Percentiles rank a stretch among this genome's conserved stretches.
phyloP scores from a whole-genome alignment of 768 basidiomycete genomes.

The Trametes meyenii region DNA sequence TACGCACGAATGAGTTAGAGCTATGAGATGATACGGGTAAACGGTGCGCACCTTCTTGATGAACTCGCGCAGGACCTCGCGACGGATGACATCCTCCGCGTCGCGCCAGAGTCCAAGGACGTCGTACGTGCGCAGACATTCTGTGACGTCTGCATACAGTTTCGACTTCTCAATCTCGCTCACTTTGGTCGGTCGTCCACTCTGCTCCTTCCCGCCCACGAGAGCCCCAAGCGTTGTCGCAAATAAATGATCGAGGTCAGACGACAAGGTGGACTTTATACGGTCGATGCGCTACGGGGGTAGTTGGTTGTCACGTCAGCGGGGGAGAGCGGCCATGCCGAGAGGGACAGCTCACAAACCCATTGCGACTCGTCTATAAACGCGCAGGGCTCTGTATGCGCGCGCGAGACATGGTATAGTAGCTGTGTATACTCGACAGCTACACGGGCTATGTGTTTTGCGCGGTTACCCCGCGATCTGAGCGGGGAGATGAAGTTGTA shows the following conservation, averaged over 20 bases:
- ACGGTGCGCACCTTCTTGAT: slow-evolving; percentile 62
- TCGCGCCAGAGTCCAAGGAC: slow-evolving; percentile 79
- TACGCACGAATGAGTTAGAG: not conserved
- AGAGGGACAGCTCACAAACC: slow-evolving; percentile 50
- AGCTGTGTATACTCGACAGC: slow-evolving; percentile 92
- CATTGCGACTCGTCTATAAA: slow-evolving; percentile 86
- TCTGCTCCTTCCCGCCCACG: slow-evolving; percentile 44
- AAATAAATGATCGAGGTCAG: slow-evolving; percentile 86
- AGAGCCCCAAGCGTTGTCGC: slow-evolving; percentile 58
- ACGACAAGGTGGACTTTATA: slow-evolving; percentile 81
- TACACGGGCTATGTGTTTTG: slow-evolving; percentile 82
- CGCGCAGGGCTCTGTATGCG: slow-evolving; percentile 70
- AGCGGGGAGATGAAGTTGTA: not conserved
- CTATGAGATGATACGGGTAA: not conserved
- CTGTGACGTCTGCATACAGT: slow-evolving; percentile 65
- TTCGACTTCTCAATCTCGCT: slow-evolving; percentile 68
- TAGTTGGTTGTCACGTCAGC: slow-evolving; percentile 10
- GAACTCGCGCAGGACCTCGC: slow-evolving; percentile 72
- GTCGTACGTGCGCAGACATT: slow-evolving; percentile 82
- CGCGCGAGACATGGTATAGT: slow-evolving; percentile 86
- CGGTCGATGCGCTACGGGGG: slow-evolving; percentile 69
- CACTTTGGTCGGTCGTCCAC: slow-evolving; percentile 44
- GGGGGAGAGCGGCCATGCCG: slow-evolving; percentile 12
- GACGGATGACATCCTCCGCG: slow-evolving; percentile 84
- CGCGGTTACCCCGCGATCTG: slow-evolving; percentile 63